Evolutionary conservation across 2,329 filamentous ascomycete species (phyloP), one percentile per base, ranked within the genome.

Genomic region (Rhynchosporium agropyri): DNA sequence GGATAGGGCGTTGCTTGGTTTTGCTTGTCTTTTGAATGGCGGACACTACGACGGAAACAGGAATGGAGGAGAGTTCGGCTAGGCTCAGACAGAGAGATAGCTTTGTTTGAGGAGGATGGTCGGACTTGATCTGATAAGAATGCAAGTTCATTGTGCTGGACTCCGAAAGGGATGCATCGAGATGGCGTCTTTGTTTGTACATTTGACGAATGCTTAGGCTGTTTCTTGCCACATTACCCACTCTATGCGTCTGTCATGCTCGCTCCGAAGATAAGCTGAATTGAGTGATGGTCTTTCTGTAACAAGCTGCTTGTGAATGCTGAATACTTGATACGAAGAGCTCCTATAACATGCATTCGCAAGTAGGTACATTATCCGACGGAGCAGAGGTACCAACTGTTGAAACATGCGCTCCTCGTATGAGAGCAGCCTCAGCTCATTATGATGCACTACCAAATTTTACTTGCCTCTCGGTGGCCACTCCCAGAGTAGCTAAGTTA

Each of bases 181-280:
- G 66, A 64, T 66, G 72, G 72, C 71, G 71, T 68, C 68, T 70
- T 33, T 61, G 54, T 54, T 63, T 74, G 70, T 73, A 74, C 68
- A 71, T 69, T 70, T 67, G 66, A 68, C 36, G 64, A 67, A 65
- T 67, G 63, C 66, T 69, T 51, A 29, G 48, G 28, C 42, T 51
- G 15, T 51, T 51, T 51, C 48, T 48, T 48, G 45, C 45, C 45
- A 26, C 9, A 29, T 33, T 38, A 31, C 49, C 31, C 38, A n/a
- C 31, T 51, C 49, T 43, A n/a, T 1, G 20, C 20, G 10, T 38
- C 31, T 53, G 31, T 15, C 31, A 29, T 38, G 31, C 31, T 33
- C 26, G 3, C 15, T n/a, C 4, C 13, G 49, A 53, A 33, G 12
- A 3, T n/a, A 38, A 20, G n/a, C 20, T n/a, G 49, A 53, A 53